phyloP scores from a whole-genome alignment of 2,329 filamentous ascomycete genomes.

The Pyricularia sp. region DNA sequence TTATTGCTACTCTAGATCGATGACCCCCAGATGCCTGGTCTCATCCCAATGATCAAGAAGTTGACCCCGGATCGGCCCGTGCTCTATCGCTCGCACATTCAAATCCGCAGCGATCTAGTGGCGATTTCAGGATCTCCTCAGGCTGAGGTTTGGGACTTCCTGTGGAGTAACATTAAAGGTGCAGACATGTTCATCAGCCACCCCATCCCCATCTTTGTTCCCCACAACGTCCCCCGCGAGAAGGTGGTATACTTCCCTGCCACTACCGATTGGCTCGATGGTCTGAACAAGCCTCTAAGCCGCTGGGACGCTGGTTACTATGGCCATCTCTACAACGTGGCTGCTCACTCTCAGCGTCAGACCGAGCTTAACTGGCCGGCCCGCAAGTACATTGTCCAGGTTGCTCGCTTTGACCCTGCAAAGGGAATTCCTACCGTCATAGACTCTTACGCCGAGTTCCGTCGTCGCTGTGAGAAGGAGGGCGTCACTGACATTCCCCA shows the following conservation, averaged over 20 bases:
- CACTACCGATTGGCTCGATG: constrained; percentile 74
- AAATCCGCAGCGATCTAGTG: constrained; percentile 63
- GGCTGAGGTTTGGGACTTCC: constrained; percentile 59
- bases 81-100: constrained; percentile 72
- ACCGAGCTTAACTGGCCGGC: constrained; percentile 44
- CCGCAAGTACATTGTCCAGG: constrained; percentile 64
- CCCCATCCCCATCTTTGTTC: constrained; percentile 64
- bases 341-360: constrained; percentile 46
- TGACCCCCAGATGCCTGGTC: constrained; percentile 71
- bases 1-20: constrained; percentile 42
- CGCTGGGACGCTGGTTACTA: constrained; percentile 63
- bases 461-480: constrained; percentile 42
- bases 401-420: constrained; percentile 71
- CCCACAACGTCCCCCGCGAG: constrained; percentile 48
- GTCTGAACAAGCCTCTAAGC: constrained; percentile 62
- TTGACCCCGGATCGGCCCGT: constrained; percentile 60
- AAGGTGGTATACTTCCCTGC: constrained; percentile 67
- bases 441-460: constrained; percentile 61
- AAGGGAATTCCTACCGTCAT: constrained; percentile 73
- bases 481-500: constrained; percentile 46
- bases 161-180: constrained; percentile 58
- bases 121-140: constrained; percentile 51
- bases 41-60: constrained; percentile 64
- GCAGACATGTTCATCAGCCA: constrained; percentile 75
- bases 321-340: constrained; percentile 55